Evolutionary conservation across 192 early-diverging fungal species (phyloP), one percentile per base, ranked within the genome.

Genomic region (Glomus cerebriforme): DNA sequence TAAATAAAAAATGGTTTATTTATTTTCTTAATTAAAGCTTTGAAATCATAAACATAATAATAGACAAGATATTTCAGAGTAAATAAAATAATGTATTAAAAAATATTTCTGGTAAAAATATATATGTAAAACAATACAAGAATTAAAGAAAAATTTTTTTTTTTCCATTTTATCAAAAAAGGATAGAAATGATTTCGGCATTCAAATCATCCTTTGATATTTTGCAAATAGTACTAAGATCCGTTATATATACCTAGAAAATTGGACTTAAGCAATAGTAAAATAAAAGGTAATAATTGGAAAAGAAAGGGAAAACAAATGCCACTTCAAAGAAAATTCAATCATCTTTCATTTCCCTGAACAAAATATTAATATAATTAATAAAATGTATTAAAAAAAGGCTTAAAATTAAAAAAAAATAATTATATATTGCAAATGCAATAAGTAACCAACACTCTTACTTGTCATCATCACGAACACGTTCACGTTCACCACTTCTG

Each of bases 401-500:
- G 7, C 27, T 15, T 15, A 29, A 31, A 10, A 64, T 3, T 60
- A 60, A 64, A 66, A 34, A 15, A 12, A 8, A 12, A 66, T 32
- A 32, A 27, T 15, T 34, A 67, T 19, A 54, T 3, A 54, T 54
- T 13, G 13, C 12, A 13, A 47, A 54, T 4, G 13, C 13, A 54
- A 22, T 49, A 54, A 54, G 49, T 39, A 54, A 54, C 26, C 0
- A 32, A 13, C 64, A 66, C 54, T 15, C 75, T 77, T 47, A 77
- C 75, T 77, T 77, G 35, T 77, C 75, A 43, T 77, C 75, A 29
- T 76, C 74, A 63, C 59, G 59, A 47, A 39, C 60, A 27, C 74
- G 59, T 35, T 75, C 74, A n/a, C 62, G 65, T 37, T 67, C 15
- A 34, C 3, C 63, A 32, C 75, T 77, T 77, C 39, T 45, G 62